Percentiles rank a stretch among this genome's conserved stretches.
phyloP scores from a whole-genome alignment of 805 yeast species.

The Metschnikowia kofuensis region DNA sequence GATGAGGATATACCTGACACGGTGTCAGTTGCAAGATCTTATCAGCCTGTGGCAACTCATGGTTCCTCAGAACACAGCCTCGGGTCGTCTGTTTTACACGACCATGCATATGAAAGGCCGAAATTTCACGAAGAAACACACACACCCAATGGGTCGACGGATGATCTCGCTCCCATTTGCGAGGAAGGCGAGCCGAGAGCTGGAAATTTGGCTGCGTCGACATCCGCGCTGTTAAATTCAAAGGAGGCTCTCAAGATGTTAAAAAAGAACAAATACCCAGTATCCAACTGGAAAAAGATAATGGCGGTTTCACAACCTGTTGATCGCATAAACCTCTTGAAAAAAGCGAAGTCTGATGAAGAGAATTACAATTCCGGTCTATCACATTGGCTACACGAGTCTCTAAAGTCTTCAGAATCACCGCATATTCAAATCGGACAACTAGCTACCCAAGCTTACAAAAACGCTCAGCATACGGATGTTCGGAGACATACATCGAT shows the following conservation, averaged over 20 bases:
- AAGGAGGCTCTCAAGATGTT: neutral
- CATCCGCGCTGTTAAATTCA: neutral
- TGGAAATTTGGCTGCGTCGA: neutral
- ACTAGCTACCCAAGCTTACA: constrained; percentile 63
- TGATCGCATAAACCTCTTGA: constrained; percentile 40
- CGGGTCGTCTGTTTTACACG: constrained; percentile 14
- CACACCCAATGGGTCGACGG: constrained; percentile 7
- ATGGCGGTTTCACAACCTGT: constrained; percentile 39
- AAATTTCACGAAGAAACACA: constrained; percentile 13
- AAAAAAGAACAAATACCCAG: constrained; percentile 24
- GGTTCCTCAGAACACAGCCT: constrained; percentile 6
- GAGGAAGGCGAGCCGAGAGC: constrained; percentile 3
- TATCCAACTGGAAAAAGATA: constrained; percentile 41
- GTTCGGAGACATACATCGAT: constrained; percentile 38
- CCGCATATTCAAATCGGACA: constrained; percentile 46
- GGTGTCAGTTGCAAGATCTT: constrained; percentile 9
- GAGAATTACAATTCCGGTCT: constrained; percentile 52
- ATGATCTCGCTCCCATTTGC: constrained; percentile 1
- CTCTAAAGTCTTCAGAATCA: constrained; percentile 34
- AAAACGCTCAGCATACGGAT: constrained; percentile 58
- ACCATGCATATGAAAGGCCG: constrained; percentile 10
- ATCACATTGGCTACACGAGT: constrained; percentile 52
- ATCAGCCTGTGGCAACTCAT: neutral
- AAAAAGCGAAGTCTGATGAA: constrained; percentile 43
- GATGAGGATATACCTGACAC: constrained; percentile 15